Evolutionary conservation across 495 filamentous ascomycete species (phyloP), one percentile per base, ranked within the genome.

Genomic region (Sphaerosporella brunnea): DNA sequence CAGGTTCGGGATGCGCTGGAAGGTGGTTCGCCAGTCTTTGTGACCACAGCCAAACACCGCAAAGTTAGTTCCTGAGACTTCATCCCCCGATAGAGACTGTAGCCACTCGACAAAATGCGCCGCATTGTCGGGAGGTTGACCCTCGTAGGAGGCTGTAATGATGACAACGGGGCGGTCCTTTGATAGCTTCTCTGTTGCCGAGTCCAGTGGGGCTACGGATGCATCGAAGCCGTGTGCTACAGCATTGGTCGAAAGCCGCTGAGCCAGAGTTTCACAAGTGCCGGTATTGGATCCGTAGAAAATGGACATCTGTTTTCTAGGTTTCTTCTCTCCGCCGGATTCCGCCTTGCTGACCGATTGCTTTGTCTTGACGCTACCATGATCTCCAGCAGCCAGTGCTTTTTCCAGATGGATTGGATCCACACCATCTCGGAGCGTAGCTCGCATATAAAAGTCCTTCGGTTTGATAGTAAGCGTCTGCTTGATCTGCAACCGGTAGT

Each of bases 391-490:
- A 16, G 57, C 61, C 4, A 83, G 65, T 10, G 62, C 59, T 28
- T 68, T 64, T 51, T 75, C 73, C 3, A 84, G 65, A 4, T 69
- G 64, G 0, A 71, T 73, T 2, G 75, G 66, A 11, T 76, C 71
- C 24, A 78, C 55, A 0, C 74, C 72, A 21, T 74, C 59, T 7
- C 81, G 67, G 0, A 81, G 62, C 1, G 62, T 69, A 5, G 79
- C 81, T 20, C 68, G 73, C 66, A 90, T 82, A 40, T 69, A 69
- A 60, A 86, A 79, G 37, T 72, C 74, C 45, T 78, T 75, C 0
- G 83, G 83, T 59, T 87, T 90, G 59, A 82, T 72, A 0, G 81
- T 85, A 8, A 85, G 65, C 0, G 79, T 82, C 59, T 80, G 72
- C 58, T 79, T 80, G 53, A 81, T 63, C 32, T 75, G 68, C 23